Evolutionary conservation across 169 alveolate species (phyloP).

Genomic region (Eimeria mitis): DNA sequence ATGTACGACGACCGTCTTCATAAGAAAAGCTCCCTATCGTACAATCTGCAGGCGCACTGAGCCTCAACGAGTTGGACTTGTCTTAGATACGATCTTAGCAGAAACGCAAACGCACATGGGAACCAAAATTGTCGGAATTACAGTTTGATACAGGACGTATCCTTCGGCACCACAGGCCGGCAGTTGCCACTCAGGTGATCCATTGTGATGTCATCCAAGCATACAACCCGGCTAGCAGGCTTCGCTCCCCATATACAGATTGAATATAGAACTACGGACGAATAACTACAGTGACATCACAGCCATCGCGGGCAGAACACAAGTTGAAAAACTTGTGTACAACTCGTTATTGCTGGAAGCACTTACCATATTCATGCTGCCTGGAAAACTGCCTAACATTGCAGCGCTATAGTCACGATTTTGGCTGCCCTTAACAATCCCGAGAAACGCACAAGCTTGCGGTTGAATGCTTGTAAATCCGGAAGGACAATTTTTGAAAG

Average conservation of each 20-base stretch:
- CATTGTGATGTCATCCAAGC: not conserved
- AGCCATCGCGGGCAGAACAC: not conserved
- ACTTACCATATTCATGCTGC: not conserved
- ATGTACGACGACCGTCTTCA: not conserved
- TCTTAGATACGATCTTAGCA: not conserved
- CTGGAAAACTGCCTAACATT: not conserved
- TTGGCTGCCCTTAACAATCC: not conserved
- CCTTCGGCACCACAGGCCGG: not conserved
- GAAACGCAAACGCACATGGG: not conserved
- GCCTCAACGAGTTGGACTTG: not conserved
- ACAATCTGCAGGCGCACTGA: slow-evolving; percentile 9
- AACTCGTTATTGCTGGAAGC: too few species aligned
- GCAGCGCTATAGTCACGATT: not conserved
- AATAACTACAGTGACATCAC: not conserved
- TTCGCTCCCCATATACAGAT: not conserved
- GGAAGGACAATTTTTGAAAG: not conserved
- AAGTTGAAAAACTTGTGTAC: too few species aligned
- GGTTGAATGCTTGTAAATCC: not conserved
- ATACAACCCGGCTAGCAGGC: not conserved
- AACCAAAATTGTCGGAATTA: not conserved
- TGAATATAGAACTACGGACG: not conserved
- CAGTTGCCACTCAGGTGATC: not conserved
- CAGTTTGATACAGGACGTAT: not conserved
- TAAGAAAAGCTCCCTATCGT: not conserved
- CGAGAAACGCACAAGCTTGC: not conserved